These are phyloP conservation scores for Starmerella apis DNA, from an alignment of 805 yeast genomes.

Conservation along the genomic window DNA sequence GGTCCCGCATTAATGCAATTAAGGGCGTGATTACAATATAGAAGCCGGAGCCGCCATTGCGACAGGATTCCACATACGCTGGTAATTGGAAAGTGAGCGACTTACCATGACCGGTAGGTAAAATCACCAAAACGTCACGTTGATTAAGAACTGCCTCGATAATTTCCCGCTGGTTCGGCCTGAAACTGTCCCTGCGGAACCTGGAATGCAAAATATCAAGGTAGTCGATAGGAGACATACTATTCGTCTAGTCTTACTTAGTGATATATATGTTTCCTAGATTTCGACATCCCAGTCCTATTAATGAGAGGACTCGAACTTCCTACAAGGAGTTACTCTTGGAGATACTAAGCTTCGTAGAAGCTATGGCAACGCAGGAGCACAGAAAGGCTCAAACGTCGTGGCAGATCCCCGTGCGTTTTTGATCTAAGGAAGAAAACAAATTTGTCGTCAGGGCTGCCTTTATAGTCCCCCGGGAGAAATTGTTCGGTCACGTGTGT, in stretches of 20 bases:
- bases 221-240: not conserved
- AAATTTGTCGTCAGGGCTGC: not conserved
- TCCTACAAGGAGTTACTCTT: slow-evolving; percentile 32
- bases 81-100: slow-evolving; percentile 92
- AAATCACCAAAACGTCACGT: slow-evolving; percentile 78
- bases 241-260: not conserved
- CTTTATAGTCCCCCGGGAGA: not conserved
- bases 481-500: not conserved
- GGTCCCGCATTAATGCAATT: slow-evolving; percentile 94
- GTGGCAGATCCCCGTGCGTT: slow-evolving; percentile 33
- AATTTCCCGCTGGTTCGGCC: slow-evolving; percentile 26
- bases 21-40: slow-evolving; percentile 87
- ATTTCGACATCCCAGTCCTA: slow-evolving; percentile 30
- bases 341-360: slow-evolving; percentile 26
- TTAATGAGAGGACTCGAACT: slow-evolving; percentile 28
- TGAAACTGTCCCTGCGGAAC: slow-evolving; percentile 20
- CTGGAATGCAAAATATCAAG: slow-evolving; percentile 17
- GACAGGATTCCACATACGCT: slow-evolving; percentile 52
- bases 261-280: slow-evolving; percentile 28
- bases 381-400: slow-evolving; percentile 28
- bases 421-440: slow-evolving; percentile 30
- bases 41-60: slow-evolving; percentile 36
- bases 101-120: slow-evolving; percentile 99
- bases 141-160: slow-evolving; percentile 35
- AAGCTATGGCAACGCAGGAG: slow-evolving; percentile 33